These are phyloP conservation scores for Carex kokanica DNA, from an alignment of 176 grass and related monocot genomes.

Conservation along the genomic window DNA sequence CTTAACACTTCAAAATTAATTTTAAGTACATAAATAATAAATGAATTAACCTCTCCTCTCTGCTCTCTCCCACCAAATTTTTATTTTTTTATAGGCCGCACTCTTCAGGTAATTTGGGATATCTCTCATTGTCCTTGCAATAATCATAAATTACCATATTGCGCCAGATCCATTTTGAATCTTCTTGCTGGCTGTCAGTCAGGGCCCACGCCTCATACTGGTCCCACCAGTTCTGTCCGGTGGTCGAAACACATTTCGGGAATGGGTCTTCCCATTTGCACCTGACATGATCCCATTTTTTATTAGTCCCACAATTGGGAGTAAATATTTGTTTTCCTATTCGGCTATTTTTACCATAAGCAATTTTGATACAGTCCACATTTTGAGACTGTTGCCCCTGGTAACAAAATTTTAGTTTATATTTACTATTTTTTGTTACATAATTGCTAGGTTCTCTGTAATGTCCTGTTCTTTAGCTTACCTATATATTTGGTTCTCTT, in stretches of 20 bases:
- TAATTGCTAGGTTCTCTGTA: neutral
- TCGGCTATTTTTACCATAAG: neutral
- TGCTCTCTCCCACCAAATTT: neutral
- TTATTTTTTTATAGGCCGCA: constrained; percentile 34
- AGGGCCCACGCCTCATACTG: constrained; percentile 77
- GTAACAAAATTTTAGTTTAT: neutral
- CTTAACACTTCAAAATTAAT: neutral
- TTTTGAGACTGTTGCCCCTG: neutral
- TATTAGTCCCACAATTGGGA: neutral
- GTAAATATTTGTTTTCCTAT: neutral
- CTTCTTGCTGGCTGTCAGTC: constrained; percentile 46
- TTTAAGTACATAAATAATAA: constrained; percentile 30
- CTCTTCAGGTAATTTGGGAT: constrained; percentile 51
- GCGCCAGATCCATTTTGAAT: constrained; percentile 52
- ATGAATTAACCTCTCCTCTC: neutral
- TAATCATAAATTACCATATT: constrained; percentile 97
- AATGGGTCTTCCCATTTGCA: constrained; percentile 54
- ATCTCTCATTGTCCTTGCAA: constrained; percentile 71
- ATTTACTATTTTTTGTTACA: neutral
- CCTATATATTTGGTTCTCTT: neutral
- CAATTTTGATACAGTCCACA: neutral
- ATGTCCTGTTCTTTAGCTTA: neutral
- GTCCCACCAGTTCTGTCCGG: constrained; percentile 74
- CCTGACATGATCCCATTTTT: neutral
- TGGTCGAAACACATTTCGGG: constrained; percentile 45